phyloP scores from a whole-genome alignment of 495 filamentous ascomycete species.

The Penicillium odoratum region DNA sequence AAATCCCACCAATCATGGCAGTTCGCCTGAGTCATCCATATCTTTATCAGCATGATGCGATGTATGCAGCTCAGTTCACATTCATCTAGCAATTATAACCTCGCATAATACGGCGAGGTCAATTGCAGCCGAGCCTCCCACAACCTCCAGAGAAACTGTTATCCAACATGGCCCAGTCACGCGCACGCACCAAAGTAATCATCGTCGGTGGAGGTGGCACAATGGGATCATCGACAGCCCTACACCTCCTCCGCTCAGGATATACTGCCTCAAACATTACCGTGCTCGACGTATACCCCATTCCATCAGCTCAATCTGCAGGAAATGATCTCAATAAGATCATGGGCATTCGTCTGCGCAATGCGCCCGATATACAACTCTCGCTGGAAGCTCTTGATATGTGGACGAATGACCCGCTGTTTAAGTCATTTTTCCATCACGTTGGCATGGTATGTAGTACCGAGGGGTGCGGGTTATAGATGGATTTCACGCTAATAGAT shows the following conservation, averaged over 20 bases:
- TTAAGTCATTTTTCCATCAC: slow-evolving; percentile 47
- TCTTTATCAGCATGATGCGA: slow-evolving; percentile 2
- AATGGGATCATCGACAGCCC: slow-evolving; percentile 47
- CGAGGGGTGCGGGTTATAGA: neutral
- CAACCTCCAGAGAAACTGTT: neutral
- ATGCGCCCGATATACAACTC: slow-evolving; percentile 18
- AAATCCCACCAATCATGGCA: neutral
- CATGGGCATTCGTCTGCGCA: slow-evolving; percentile 24
- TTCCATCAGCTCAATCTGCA: slow-evolving; percentile 46
- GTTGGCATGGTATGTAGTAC: slow-evolving; percentile 24
- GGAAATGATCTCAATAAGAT: slow-evolving; percentile 54
- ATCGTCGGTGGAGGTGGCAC: slow-evolving; percentile 37
- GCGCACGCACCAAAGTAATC: slow-evolving; percentile 16
- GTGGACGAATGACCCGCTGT: slow-evolving; percentile 48
- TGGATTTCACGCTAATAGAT: neutral
- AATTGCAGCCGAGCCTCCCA: neutral
- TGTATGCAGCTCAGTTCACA: neutral
- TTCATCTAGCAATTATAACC: too few species aligned
- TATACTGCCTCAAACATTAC: slow-evolving; percentile 40
- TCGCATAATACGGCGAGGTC: neutral
- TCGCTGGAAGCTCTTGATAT: slow-evolving; percentile 34
- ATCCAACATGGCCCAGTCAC: slow-evolving; percentile 10
- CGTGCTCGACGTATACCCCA: slow-evolving; percentile 43
- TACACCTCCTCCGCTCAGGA: slow-evolving; percentile 46
- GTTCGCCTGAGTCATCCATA: slow-evolving; percentile 1